Percentiles rank a stretch among this genome's conserved stretches.
These are phyloP conservation scores for Termitomyces sp. DNA, from an alignment of 768 basidiomycete species.

Conservation along the genomic window DNA sequence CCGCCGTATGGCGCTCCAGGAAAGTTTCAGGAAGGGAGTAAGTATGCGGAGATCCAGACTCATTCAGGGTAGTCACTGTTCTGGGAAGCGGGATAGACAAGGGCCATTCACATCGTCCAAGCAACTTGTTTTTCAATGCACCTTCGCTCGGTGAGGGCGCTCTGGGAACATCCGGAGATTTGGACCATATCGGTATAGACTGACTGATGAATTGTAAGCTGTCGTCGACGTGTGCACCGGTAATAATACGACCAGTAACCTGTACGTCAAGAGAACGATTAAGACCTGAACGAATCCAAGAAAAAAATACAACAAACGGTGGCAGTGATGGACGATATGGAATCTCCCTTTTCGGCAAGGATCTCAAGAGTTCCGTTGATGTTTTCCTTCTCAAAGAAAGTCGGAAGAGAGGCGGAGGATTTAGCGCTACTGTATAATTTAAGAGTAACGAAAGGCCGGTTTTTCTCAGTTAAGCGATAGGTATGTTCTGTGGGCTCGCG, in stretches of 20 bases:
- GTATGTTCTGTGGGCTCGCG: slow-evolving; percentile 47
- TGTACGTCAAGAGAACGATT: slow-evolving; percentile 12
- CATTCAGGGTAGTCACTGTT: slow-evolving; percentile 33
- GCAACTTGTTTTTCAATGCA: slow-evolving; percentile 35
- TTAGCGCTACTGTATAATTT: slow-evolving; percentile 47
- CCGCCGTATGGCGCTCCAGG: slow-evolving; percentile 42
- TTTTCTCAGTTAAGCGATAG: slow-evolving; percentile 36
- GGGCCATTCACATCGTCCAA: slow-evolving; percentile 43
- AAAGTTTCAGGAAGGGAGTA: slow-evolving; percentile 49
- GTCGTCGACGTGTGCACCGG: slow-evolving; percentile 39
- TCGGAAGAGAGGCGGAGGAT: slow-evolving; percentile 45
- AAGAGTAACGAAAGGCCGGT: slow-evolving; percentile 39
- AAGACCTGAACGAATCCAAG: background rate
- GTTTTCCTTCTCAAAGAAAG: slow-evolving; percentile 50
- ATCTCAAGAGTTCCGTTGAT: slow-evolving; percentile 44
- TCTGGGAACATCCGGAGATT: slow-evolving; percentile 33
- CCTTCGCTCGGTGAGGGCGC: slow-evolving; percentile 38
- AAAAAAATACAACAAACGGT: slow-evolving; percentile 25
- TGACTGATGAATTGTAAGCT: slow-evolving; percentile 40
- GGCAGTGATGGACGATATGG: slow-evolving; percentile 42
- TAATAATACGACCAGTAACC: slow-evolving; percentile 50
- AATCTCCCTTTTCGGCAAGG: slow-evolving; percentile 45
- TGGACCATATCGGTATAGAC: slow-evolving; percentile 44
- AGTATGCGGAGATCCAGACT: slow-evolving; percentile 30
- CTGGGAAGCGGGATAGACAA: slow-evolving; percentile 42